phyloP scores from a whole-genome alignment of 2,329 filamentous ascomycete genomes.

The Aureobasidium sp. region DNA sequence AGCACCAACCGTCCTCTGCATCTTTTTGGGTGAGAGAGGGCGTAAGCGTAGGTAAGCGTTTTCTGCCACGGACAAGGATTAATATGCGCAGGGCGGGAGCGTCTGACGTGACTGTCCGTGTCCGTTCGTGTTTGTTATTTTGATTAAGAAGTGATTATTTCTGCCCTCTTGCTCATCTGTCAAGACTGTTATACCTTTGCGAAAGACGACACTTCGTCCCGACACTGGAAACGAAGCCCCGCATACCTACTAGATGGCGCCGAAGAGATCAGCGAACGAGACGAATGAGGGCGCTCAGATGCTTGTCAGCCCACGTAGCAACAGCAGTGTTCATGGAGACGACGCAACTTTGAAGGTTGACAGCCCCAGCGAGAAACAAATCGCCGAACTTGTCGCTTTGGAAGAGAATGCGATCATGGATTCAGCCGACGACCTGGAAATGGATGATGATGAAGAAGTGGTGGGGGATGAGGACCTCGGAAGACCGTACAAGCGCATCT shows the following conservation, averaged over 20 bases:
- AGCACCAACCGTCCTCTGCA: constrained; percentile 2
- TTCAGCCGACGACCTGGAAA: constrained; percentile 1
- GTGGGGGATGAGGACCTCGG: background rate
- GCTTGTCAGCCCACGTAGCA: constrained; percentile 1
- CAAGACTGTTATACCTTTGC: background rate
- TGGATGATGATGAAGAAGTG: constrained; percentile 1
- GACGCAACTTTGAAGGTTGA: background rate
- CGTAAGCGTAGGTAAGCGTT: background rate
- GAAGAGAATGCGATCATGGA: constrained; percentile 7
- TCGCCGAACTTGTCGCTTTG: background rate
- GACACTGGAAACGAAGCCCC: background rate
- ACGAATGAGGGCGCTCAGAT: background rate
- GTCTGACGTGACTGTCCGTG: constrained; percentile 9
- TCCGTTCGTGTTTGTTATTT: constrained; percentile 11
- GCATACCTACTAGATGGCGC: background rate
- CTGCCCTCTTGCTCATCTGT: background rate
- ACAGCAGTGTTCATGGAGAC: background rate
- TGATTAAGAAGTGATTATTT: background rate
- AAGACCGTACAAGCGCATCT: constrained; percentile 11
- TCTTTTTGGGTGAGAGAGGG: background rate
- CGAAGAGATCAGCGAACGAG: background rate
- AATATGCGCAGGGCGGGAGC: constrained; percentile 11
- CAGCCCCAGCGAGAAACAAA: constrained; percentile 11
- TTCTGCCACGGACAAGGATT: constrained; percentile 10
- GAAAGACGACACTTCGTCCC: background rate